These are phyloP conservation scores for Colletotrichum tofieldiae DNA, from an alignment of 2,329 filamentous ascomycete species.

Conservation along the genomic window DNA sequence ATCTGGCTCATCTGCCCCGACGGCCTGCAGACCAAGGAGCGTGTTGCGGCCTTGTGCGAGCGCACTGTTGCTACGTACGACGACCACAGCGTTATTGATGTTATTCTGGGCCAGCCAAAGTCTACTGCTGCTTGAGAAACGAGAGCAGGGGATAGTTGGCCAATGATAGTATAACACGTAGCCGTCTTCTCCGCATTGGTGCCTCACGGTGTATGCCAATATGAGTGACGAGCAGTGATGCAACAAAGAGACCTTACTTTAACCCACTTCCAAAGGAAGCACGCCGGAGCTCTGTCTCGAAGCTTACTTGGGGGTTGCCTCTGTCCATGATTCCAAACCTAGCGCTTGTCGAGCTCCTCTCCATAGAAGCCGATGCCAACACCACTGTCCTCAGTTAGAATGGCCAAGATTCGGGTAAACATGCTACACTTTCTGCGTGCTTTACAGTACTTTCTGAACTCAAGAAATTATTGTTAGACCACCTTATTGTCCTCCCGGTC, in stretches of 20 bases:
- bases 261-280: neutral
- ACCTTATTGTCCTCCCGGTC: too few relatives aligned
- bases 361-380: neutral
- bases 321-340: too few relatives aligned
- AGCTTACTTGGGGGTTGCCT: neutral
- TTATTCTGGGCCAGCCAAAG: conserved; percentile 23
- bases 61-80: conserved; percentile 54
- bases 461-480: too few relatives aligned
- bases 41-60: conserved; percentile 52
- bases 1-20: conserved; percentile 46
- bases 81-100: conserved; percentile 57
- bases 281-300: neutral
- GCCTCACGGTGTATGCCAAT: neutral
- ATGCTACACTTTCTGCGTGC: too few relatives aligned
- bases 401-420: neutral
- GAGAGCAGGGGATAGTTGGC: neutral
- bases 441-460: too few relatives aligned
- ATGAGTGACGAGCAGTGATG: neutral
- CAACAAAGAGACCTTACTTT: neutral
- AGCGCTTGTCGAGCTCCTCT: neutral
- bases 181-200: neutral
- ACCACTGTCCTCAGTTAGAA: neutral
- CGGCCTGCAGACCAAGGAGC: conserved; percentile 54
- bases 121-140: neutral
- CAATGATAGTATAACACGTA: neutral